Percentiles rank a stretch among this genome's conserved stretches.
These are phyloP conservation scores for Trichoderma sp. DNA, from an alignment of 2,329 filamentous ascomycete species.

Conservation along the genomic window DNA sequence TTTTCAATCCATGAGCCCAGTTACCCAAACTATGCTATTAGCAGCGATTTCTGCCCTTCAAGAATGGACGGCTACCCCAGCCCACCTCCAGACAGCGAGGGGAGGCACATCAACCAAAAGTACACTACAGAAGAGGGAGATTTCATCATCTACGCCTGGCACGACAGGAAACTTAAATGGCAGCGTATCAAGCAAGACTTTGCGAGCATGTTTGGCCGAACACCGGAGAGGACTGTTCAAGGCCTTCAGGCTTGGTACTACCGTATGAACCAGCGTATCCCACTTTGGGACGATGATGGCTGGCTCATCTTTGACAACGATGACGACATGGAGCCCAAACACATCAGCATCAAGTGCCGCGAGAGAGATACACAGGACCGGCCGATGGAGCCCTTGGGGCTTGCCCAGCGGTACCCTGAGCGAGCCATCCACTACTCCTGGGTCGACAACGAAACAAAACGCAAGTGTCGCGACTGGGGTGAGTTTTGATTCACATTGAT, in stretches of 20 bases:
- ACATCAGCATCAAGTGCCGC: slow-evolving; percentile 41
- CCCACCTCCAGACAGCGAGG: slow-evolving; percentile 38
- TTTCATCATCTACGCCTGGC: slow-evolving; percentile 45
- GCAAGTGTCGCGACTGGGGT: slow-evolving; percentile 41
- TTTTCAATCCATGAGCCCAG: slow-evolving; percentile 23
- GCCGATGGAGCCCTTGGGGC: slow-evolving; percentile 37
- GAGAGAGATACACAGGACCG: slow-evolving; percentile 39
- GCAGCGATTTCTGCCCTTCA: slow-evolving; percentile 26
- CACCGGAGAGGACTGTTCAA: slow-evolving; percentile 39
- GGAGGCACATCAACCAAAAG: slow-evolving; percentile 44
- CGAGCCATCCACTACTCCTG: slow-evolving; percentile 46
- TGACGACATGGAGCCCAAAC: slow-evolving; percentile 38
- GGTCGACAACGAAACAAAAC: slow-evolving; percentile 42
- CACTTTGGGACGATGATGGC: slow-evolving; percentile 41
- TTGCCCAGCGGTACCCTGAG: slow-evolving; percentile 47
- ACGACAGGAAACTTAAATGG: slow-evolving; percentile 45
- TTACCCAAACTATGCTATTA: slow-evolving; percentile 26
- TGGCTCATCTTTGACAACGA: slow-evolving; percentile 41
- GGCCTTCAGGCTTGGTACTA: slow-evolving; percentile 46
- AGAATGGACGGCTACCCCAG: slow-evolving; percentile 35
- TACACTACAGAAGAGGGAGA: slow-evolving; percentile 45
- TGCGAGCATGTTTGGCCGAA: slow-evolving; percentile 38
- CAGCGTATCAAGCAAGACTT: slow-evolving; percentile 41
- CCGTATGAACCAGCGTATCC: slow-evolving; percentile 43
- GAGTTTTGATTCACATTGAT: slow-evolving; percentile 27